A percentile compares a stretch with the other conserved stretches of the same genome.
phyloP scores from a whole-genome alignment of 441 rosid genomes.

The Pelargonium australe region DNA sequence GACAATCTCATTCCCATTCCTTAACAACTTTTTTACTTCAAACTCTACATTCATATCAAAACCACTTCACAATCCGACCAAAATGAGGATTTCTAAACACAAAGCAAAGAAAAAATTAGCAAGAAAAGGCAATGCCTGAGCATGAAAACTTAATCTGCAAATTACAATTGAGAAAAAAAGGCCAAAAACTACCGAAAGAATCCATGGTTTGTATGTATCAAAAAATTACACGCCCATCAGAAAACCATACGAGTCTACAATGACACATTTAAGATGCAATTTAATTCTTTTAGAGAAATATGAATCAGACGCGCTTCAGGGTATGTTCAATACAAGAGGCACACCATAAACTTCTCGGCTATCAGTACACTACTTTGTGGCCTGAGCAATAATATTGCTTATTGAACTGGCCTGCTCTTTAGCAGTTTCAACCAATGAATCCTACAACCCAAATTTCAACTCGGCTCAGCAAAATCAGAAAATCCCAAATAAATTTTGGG shows the following conservation, averaged over 20 bases:
- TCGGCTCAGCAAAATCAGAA: constrained; percentile 9
- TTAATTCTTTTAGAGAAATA: constrained; percentile 17
- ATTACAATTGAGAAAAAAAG: neutral
- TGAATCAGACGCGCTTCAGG: constrained; percentile 12
- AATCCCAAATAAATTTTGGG: neutral
- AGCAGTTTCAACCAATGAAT: constrained; percentile 60
- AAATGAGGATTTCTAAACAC: no score
- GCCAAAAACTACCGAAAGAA: neutral
- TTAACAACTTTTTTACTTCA: no score
- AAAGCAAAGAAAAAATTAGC: no score
- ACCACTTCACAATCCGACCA: no score
- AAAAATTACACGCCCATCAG: neutral
- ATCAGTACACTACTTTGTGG: constrained; percentile 38
- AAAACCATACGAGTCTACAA: constrained; percentile 7
- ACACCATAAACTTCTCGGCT: neutral
- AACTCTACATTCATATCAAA: no score
- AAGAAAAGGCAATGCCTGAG: no score
- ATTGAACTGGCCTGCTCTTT: constrained; percentile 62
- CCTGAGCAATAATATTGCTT: constrained; percentile 66
- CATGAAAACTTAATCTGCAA: neutral
- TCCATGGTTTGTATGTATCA: neutral
- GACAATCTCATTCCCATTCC: no score
- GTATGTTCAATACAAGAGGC: constrained; percentile 14
- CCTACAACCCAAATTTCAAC: constrained; percentile 30
- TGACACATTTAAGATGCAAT: neutral